Conservation (phyloP, 768 basidiomycete species). For the Mycena latifolia region DNA sequence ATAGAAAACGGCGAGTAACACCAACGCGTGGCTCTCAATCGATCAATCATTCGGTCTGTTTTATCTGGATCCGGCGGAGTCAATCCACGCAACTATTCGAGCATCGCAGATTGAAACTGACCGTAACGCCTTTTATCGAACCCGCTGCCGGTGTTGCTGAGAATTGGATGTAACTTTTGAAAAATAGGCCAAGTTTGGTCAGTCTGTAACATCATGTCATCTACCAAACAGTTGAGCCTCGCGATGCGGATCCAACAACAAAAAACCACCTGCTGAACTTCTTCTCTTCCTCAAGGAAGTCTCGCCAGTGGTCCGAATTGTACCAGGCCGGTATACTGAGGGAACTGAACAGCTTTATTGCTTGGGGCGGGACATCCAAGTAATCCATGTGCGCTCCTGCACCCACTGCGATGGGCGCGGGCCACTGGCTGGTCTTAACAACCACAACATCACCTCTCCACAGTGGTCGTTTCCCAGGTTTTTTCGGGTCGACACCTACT, state of each 20-base stretch:
- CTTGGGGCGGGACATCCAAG: not conserved
- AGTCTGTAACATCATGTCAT: not conserved
- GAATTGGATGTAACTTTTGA: not conserved
- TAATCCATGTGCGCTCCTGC: constrained; percentile 23
- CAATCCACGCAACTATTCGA: not conserved
- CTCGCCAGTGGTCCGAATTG: constrained; percentile 7
- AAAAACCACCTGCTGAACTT: constrained; percentile 10
- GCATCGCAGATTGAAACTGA: too few species aligned
- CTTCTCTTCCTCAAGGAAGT: constrained; percentile 4
- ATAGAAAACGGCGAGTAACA: not conserved
- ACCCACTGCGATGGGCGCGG: not conserved
- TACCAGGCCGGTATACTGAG: constrained; percentile 7
- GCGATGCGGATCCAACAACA: not conserved
- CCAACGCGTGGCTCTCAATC: not conserved
- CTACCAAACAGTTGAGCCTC: constrained; percentile 2
- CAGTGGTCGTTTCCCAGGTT: constrained; percentile 16
- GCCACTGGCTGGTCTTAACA: constrained; percentile 21
- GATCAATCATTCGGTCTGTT: constrained; percentile 3
- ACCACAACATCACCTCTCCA: constrained; percentile 26
- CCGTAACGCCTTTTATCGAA: constrained; percentile 6
- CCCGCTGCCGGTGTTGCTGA: not conserved
- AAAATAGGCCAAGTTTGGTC: not conserved
- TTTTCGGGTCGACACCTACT: constrained; percentile 5
- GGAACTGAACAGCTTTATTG: not conserved
- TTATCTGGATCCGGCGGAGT: constrained; percentile 10